Base-by-base conservation (phyloP, 2,329 filamentous ascomycete genomes). In the Colletotrichum falcatum region DNA sequence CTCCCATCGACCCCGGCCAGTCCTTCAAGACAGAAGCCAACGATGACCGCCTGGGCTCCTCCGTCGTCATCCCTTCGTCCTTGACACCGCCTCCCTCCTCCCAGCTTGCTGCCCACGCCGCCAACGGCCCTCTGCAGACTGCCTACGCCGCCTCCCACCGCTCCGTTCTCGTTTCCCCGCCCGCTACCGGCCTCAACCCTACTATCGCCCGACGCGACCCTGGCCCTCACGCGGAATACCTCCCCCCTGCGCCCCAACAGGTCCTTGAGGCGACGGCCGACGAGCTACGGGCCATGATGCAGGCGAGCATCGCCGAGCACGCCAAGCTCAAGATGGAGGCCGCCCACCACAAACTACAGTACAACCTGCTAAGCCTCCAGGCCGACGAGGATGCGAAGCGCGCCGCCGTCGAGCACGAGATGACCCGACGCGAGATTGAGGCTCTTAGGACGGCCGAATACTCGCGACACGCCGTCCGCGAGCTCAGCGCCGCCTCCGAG, bases 321-420 rank as follows among this genome's bases (percentile, higher is more conserved):
- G 83, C 85, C 55, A 86, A 84, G 75, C 81, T 91, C 59, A 93
- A 96, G 77, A 95, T 94, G 84, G 92, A 95, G 70, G 91, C 92
- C 20, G 93, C 95, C 39, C 95, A 98, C 79, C 92, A 96, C 83
- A 97, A 96, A 81, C 84, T 98, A 65, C 95, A 98, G 79, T 92
- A 95, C 78, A 94, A 92, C 75, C 88, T 98, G 77, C 87, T 97
- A 35, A 90, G 89, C 61, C 90, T 98, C 74, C 94, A 97, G 77
- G 94, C 93, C 65, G 90, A 92, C 59, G 94, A 97, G 75, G 92
- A 94, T 37, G 89, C 94, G 12, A 95, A 97, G 80, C 90, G 94
- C 33, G 94, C 95, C 74, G 92, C 91, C 44, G 95, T 98, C 6
- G 95, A 98, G 80, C 92, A 97, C 76, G 93, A 96, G 74, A 95